A percentile compares a stretch with the other conserved stretches of the same genome.
Evolutionary conservation across 2,329 filamentous ascomycete species (phyloP).

Genomic region (Xylariaceae sp.): DNA sequence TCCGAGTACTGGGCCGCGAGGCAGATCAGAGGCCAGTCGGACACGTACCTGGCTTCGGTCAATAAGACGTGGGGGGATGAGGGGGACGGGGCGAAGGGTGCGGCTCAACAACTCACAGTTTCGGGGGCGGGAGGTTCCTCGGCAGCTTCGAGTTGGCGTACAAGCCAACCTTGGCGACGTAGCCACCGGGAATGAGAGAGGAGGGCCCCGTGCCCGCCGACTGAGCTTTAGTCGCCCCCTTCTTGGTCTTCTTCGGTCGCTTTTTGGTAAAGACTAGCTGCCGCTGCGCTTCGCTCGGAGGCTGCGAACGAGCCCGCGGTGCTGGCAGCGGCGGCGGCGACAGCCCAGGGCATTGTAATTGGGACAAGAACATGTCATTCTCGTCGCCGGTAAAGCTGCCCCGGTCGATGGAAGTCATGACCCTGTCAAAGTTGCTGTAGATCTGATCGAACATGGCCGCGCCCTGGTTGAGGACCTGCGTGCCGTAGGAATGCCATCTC

Average conservation of each 20-base stretch:
- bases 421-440: conserved; percentile 53
- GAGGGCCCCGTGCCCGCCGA: conserved; percentile 25
- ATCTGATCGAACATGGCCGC: conserved; percentile 51
- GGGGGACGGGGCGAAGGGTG: neutral
- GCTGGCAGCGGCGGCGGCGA: conserved; percentile 3
- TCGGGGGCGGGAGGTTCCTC: conserved; percentile 56
- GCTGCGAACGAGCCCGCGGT: conserved; percentile 5
- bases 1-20: conserved; percentile 73
- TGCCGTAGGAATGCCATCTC: conserved; percentile 33
- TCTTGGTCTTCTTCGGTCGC: conserved; percentile 22
- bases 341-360: conserved; percentile 12
- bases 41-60: conserved; percentile 49
- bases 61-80: conserved; percentile 8
- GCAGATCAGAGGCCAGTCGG: conserved; percentile 70
- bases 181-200: conserved; percentile 40
- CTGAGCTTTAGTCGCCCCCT: conserved; percentile 29
- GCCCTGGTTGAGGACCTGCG: conserved; percentile 37
- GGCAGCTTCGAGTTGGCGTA: conserved; percentile 74
- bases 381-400: conserved; percentile 48
- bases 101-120: conserved; percentile 46
- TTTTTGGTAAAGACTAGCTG: conserved; percentile 9
- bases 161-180: conserved; percentile 69
- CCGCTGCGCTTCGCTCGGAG: conserved; percentile 7
- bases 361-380: conserved; percentile 42
- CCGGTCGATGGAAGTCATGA: conserved; percentile 66